phyloP scores from a whole-genome alignment of 2,329 filamentous ascomycete species.

The Fusarium beomiforme region DNA sequence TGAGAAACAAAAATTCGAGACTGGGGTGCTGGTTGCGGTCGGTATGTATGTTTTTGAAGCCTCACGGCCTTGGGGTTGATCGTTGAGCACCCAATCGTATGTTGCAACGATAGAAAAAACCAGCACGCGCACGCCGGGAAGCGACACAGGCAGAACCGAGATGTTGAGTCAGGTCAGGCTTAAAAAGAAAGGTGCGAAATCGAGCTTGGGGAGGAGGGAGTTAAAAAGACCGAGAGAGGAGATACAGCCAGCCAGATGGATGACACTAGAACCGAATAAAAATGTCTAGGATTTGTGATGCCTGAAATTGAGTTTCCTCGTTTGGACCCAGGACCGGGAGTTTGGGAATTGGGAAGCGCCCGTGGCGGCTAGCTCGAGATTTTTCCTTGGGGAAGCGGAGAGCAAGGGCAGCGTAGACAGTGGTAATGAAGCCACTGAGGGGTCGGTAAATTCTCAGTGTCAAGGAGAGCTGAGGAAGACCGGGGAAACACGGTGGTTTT shows the following conservation, averaged over 20 bases:
- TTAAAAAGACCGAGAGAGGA: slow-evolving; percentile 20
- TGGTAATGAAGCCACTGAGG: slow-evolving; percentile 20
- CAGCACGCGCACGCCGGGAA: slow-evolving; percentile 10
- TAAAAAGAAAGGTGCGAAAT: slow-evolving; percentile 15
- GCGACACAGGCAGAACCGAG: slow-evolving; percentile 6
- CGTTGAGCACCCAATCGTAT: slow-evolving; percentile 12
- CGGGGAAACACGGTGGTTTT: slow-evolving; percentile 17
- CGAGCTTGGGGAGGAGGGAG: slow-evolving; percentile 15
- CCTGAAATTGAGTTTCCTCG: slow-evolving; percentile 42
- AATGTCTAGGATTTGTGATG: slow-evolving; percentile 32
- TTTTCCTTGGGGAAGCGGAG: slow-evolving; percentile 37
- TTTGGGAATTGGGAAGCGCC: slow-evolving; percentile 42
- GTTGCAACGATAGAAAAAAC: slow-evolving; percentile 11
- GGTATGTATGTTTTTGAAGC: slow-evolving; percentile 18
- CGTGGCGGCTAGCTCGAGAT: slow-evolving; percentile 39
- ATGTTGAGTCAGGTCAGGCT: slow-evolving; percentile 23
- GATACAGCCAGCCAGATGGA: slow-evolving; percentile 14
- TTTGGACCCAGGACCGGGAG: slow-evolving; percentile 37
- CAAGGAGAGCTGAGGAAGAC: neutral
- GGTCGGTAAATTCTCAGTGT: neutral
- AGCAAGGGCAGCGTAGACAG: neutral
- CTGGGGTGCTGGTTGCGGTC: slow-evolving; percentile 13
- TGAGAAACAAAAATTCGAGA: slow-evolving; percentile 11
- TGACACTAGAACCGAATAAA: slow-evolving; percentile 31
- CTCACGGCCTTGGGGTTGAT: slow-evolving; percentile 4